phyloP scores from a whole-genome alignment of 169 alveolate genomes.

The Eimeria acervulina region DNA sequence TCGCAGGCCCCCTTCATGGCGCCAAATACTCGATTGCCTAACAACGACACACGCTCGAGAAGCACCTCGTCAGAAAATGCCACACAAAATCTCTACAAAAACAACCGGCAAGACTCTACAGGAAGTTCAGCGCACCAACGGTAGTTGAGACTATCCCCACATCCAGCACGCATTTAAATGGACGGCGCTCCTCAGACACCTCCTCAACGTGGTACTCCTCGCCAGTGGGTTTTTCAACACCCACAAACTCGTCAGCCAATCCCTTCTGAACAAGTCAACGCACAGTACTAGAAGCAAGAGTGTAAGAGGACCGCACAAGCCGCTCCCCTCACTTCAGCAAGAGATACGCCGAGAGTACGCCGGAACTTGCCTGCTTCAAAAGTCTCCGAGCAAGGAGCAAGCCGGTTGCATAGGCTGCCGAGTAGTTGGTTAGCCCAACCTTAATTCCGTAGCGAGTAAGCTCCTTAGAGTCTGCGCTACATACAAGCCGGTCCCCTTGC shows the following conservation, averaged over 20 bases:
- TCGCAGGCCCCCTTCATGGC: conserved; percentile 99
- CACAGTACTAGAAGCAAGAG: neutral
- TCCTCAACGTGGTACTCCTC: conserved; percentile 98
- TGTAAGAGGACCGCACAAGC: neutral
- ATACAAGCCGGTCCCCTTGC: conserved; percentile 98
- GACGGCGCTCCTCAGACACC: conserved; percentile 97
- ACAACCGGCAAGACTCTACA: neutral
- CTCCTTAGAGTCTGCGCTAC: conserved; percentile 98
- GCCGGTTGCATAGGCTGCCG: conserved; percentile 99
- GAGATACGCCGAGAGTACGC: neutral
- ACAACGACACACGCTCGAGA: too few relatives aligned
- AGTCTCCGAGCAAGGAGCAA: conserved; percentile 99
- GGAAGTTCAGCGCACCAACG: conserved; percentile 86
- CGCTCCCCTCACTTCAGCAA: neutral
- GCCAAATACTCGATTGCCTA: conserved; percentile 99
- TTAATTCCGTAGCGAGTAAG: conserved; percentile 98
- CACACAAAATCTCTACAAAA: too few relatives aligned
- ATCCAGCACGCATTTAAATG: conserved; percentile 99
- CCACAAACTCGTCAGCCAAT: conserved; percentile 90
- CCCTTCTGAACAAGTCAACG: neutral
- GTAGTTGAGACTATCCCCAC: conserved; percentile 99
- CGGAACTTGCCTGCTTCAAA: conserved; percentile 88
- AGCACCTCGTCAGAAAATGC: too few relatives aligned
- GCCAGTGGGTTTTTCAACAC: conserved; percentile 97
- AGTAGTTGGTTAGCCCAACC: conserved; percentile 99